Conservation (phyloP, 2,329 filamentous ascomycete species). For the Exserohilum rostratum region DNA sequence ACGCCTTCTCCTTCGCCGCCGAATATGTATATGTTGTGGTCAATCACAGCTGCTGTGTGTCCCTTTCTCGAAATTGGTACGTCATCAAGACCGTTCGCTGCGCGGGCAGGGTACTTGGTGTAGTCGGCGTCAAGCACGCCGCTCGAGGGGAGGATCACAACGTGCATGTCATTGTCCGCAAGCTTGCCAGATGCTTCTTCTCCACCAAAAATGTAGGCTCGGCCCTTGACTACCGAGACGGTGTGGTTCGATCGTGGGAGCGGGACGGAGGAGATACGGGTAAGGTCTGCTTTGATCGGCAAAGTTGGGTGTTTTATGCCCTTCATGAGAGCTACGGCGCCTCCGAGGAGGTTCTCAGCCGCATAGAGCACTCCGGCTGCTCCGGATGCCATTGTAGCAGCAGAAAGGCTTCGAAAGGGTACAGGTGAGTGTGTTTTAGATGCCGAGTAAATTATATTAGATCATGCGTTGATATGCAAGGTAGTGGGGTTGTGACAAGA, state of each 20-base stretch:
- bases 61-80: constrained; percentile 50
- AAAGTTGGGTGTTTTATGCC: constrained; percentile 56
- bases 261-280: constrained; percentile 52
- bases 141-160: constrained; percentile 57
- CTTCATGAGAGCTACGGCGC: constrained; percentile 56
- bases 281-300: constrained; percentile 59
- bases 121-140: constrained; percentile 53
- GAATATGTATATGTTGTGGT: constrained; percentile 54
- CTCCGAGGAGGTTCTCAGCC: constrained; percentile 44
- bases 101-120: constrained; percentile 42
- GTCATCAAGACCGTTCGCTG: constrained; percentile 34
- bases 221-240: constrained; percentile 59
- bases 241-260: constrained; percentile 60
- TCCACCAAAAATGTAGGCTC: constrained; percentile 64
- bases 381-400: constrained; percentile 45
- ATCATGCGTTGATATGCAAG: not conserved
- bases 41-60: constrained; percentile 53
- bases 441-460: not conserved
- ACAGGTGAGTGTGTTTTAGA: not conserved
- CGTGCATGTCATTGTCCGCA: constrained; percentile 59
- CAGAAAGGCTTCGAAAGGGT: constrained; percentile 44
- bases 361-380: constrained; percentile 48
- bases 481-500: constrained; percentile 1
- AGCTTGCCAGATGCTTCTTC: constrained; percentile 48
- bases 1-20: constrained; percentile 47